Conservation (phyloP, 1,284 basidiomycete species). For the Tremellales sp. region DNA sequence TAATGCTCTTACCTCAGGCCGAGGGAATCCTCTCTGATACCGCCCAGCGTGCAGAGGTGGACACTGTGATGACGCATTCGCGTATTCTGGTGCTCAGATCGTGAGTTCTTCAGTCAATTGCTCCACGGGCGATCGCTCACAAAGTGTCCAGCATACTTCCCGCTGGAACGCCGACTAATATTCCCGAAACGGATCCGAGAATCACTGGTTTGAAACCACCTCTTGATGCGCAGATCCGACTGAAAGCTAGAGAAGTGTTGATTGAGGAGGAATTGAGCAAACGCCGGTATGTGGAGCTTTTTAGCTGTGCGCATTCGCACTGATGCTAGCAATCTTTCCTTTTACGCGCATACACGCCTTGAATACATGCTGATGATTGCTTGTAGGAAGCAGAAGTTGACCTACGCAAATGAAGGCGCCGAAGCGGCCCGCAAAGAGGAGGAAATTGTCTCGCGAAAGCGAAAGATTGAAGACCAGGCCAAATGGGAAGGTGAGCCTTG, state of each 20-base stretch:
- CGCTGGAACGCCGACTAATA: slow-evolving; percentile 38
- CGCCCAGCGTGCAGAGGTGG: slow-evolving; percentile 42
- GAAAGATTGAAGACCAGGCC: slow-evolving; percentile 52
- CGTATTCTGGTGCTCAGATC: slow-evolving; percentile 41
- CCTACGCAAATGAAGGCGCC: slow-evolving; percentile 56
- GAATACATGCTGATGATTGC: background rate
- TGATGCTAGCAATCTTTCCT: too few relatives aligned
- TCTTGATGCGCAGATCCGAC: slow-evolving; percentile 50
- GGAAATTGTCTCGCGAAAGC: slow-evolving; percentile 48
- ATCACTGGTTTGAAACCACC: slow-evolving; percentile 47
- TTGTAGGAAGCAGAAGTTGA: slow-evolving; percentile 48
- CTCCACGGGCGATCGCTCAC: background rate
- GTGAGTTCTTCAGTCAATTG: slow-evolving; percentile 23
- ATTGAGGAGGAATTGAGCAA: slow-evolving; percentile 56
- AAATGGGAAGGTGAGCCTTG: slow-evolving; percentile 53
- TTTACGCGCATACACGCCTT: background rate
- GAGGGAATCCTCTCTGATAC: slow-evolving; percentile 43
- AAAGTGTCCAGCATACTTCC: slow-evolving; percentile 28
- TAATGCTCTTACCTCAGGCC: slow-evolving; percentile 32
- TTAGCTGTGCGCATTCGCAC: too few relatives aligned
- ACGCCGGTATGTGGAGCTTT: slow-evolving; percentile 47
- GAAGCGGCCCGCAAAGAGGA: slow-evolving; percentile 53
- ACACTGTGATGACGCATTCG: slow-evolving; percentile 47
- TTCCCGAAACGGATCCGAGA: slow-evolving; percentile 49
- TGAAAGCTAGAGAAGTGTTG: slow-evolving; percentile 53